Evolutionary conservation across 305 asterid species (phyloP), one percentile per base, ranked within the genome.

Genomic region (Fraxinus greggii): DNA sequence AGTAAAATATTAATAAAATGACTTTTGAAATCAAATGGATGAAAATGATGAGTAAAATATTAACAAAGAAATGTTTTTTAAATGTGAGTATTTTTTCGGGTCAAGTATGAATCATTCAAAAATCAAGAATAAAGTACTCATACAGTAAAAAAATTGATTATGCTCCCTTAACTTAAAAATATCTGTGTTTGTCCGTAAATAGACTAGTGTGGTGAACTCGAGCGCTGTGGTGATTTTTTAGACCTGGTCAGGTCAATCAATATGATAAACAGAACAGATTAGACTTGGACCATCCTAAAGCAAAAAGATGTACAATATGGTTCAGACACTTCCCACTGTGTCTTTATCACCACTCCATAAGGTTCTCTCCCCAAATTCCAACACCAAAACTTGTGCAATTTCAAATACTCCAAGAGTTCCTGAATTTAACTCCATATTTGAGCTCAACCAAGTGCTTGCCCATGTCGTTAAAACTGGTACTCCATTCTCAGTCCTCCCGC

Each of bases 391-490:
- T 45, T n/a, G 36, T 45, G 77, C 54, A 77, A 29, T 67, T 42
- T 21, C 63, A 40, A 67, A 5, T 5, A 24, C 33, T 23, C 72
- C 72, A 63, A 63, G 72, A 24, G 56, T 83, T 78, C 79, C 78
- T 54, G 81, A 81, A 56, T 90, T 93, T 79, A 89, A 79, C 21
- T 72, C 90, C 23, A 87, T 88, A 26, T 81, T 80, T 9, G 91
- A 93, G 90, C 92, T 93, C 82, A 88, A 89, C 83, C 87, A 88
- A 84, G 79, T 83, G 72, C 93, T 90, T 65, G 81, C 89, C 38
- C 84, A 81, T 81, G 76, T 87, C 70, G 74, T 91, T 75, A 93
- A 90, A 84, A 77, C 89, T 7, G 78, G 88, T 56, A 75, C 80
- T 17, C 87, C 94, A 33, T 90, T 88, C 76, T 86, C 91, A 3